phyloP scores from a whole-genome alignment of 2,329 filamentous ascomycete species.

The Penicillium corylophilum region DNA sequence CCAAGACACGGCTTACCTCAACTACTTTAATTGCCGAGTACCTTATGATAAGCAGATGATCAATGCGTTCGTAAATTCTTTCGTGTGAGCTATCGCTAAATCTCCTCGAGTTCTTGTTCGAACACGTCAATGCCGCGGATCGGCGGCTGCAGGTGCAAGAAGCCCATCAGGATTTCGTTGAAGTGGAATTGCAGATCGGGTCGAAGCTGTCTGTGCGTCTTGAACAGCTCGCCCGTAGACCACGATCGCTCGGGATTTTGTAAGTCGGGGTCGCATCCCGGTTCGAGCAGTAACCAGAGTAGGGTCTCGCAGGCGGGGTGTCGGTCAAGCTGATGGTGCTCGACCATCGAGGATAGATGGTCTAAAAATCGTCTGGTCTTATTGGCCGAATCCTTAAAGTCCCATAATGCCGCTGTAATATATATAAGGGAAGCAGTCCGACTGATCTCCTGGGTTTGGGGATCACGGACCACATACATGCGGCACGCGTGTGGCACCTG shows the following conservation, averaged over 20 bases:
- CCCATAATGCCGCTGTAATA: constrained; percentile 39
- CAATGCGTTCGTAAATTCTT: not conserved
- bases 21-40: not conserved
- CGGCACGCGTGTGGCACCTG: constrained; percentile 37
- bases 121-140: constrained; percentile 35
- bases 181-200: constrained; percentile 40
- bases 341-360: constrained; percentile 25
- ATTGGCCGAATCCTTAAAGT: constrained; percentile 31
- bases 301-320: constrained; percentile 41
- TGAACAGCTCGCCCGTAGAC: constrained; percentile 38
- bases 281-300: constrained; percentile 41
- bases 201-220: constrained; percentile 36
- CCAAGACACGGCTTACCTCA: constrained; percentile 7
- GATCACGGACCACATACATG: constrained; percentile 36
- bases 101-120: constrained; percentile 31
- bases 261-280: constrained; percentile 36
- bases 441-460: constrained; percentile 35
- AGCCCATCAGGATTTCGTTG: constrained; percentile 40
- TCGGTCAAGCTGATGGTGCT: constrained; percentile 33
- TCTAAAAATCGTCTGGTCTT: constrained; percentile 36
- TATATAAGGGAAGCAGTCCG: constrained; percentile 41
- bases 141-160: constrained; percentile 34
- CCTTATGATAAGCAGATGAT: not conserved
- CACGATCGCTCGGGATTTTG: constrained; percentile 38
- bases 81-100: not conserved